phyloP scores from a whole-genome alignment of 2,329 filamentous ascomycete species.

The Didymella lethalis region DNA sequence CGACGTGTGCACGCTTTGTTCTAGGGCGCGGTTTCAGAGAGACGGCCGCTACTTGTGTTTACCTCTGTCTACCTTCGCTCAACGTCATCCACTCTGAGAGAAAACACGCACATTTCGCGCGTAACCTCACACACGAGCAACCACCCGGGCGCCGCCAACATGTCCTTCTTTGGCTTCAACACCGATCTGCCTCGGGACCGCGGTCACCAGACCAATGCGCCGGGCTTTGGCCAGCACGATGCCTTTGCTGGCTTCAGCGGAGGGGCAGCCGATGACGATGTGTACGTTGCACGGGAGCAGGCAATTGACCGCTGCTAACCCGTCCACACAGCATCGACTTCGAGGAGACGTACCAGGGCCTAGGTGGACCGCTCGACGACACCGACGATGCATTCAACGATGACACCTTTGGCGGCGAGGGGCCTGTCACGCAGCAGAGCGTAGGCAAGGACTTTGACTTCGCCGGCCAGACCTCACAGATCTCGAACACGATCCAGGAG shows the following conservation, averaged over 20 bases:
- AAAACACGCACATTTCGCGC: slow-evolving; percentile 7
- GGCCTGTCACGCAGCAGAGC: slow-evolving; percentile 57
- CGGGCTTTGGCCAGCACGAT: slow-evolving; percentile 87
- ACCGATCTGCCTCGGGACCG: slow-evolving; percentile 68
- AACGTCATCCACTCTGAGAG: slow-evolving; percentile 34
- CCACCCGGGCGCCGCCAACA: slow-evolving; percentile 47
- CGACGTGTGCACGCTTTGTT: not conserved
- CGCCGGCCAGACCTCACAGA: slow-evolving; percentile 88
- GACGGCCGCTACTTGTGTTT: not conserved
- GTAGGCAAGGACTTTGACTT: slow-evolving; percentile 97
- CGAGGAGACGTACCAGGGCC: slow-evolving; percentile 95
- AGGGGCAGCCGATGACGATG: slow-evolving; percentile 65
- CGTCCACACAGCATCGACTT: slow-evolving; percentile 77
- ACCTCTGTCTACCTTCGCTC: slow-evolving; percentile 18
- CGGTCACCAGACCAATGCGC: slow-evolving; percentile 71
- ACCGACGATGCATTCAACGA: slow-evolving; percentile 95
- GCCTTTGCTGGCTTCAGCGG: slow-evolving; percentile 84
- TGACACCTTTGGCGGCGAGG: slow-evolving; percentile 78
- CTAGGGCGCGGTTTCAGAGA: not conserved
- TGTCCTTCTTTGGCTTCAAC: slow-evolving; percentile 96
- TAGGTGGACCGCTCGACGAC: slow-evolving; percentile 90
- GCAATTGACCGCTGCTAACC: slow-evolving; percentile 51
- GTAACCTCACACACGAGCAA: slow-evolving; percentile 11
- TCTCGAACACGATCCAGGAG: slow-evolving; percentile 85
- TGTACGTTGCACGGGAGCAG: slow-evolving; percentile 54